These are phyloP conservation scores for carrot (Daucus carota) DNA, from an alignment of 129 eudicot species.

Conservation along the genomic window DH1_v3.0 NC_030386.2:39898501-39899000, in stretches of 20 bases:
- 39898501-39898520: too few species aligned
- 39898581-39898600: too few species aligned
- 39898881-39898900: background rate
- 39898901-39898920: background rate
- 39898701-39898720: constrained; percentile 97
- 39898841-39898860: background rate
- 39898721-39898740: constrained; percentile 66
- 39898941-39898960: constrained; percentile 51
- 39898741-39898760: constrained; percentile 17
- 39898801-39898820: constrained; percentile 54
- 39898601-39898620: too few species aligned
- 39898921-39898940: constrained; percentile 44
- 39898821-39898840: constrained; percentile 31
- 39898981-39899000: constrained; percentile 46
- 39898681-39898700: constrained; percentile 85
- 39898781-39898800: constrained; percentile 46
- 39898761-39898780: constrained; percentile 11
- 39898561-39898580: too few species aligned
- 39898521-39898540: too few species aligned
- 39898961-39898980: constrained; percentile 52
- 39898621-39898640: background rate
- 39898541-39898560: too few species aligned
- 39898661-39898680: constrained; percentile 44
- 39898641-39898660: constrained; percentile 39
- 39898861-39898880: background rate